These are phyloP conservation scores for Pachysandra terminalis DNA, from an alignment of 164 flowering plant species.

Conservation along the genomic window DNA sequence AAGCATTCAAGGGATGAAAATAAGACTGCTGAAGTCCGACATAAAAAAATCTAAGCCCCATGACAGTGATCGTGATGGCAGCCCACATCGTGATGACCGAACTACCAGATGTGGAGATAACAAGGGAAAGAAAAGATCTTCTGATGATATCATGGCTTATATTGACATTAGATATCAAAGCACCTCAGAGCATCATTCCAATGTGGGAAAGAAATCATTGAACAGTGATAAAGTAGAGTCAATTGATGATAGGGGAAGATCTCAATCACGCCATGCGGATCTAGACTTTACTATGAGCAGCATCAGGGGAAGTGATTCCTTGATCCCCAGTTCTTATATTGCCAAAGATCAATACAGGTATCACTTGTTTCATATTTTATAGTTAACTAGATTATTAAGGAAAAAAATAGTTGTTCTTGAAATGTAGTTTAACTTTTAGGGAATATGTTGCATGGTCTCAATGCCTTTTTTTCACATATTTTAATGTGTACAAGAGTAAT, in stretches of 20 bases:
- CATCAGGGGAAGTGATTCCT: conserved; percentile 28
- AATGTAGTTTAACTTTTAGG: not conserved
- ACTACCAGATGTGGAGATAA: conserved; percentile 37
- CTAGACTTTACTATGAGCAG: conserved; percentile 21
- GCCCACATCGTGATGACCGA: conserved; percentile 42
- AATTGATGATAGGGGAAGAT: conserved; percentile 40
- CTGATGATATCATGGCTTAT: conserved; percentile 40
- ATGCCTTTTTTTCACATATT: no score
- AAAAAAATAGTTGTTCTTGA: no score
- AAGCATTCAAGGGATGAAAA: conserved; percentile 49
- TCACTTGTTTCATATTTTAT: not conserved
- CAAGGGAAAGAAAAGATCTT: conserved; percentile 39
- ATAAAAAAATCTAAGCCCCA: conserved; percentile 41
- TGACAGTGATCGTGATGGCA: conserved; percentile 35
- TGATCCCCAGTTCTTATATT: conserved; percentile 25
- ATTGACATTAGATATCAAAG: conserved; percentile 34
- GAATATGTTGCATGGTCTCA: no score
- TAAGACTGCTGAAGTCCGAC: conserved; percentile 31
- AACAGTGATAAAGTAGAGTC: conserved; percentile 32
- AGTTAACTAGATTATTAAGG: no score
- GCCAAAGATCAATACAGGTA: conserved; percentile 38
- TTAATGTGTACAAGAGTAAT: no score
- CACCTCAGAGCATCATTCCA: conserved; percentile 35
- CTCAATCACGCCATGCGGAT: conserved; percentile 38
- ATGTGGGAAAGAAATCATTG: conserved; percentile 34